Percentiles rank a stretch among this genome's conserved stretches.
Conservation (phyloP, 2,329 filamentous ascomycete species). For the Hymenotorrendiella dingleyae region DNA sequence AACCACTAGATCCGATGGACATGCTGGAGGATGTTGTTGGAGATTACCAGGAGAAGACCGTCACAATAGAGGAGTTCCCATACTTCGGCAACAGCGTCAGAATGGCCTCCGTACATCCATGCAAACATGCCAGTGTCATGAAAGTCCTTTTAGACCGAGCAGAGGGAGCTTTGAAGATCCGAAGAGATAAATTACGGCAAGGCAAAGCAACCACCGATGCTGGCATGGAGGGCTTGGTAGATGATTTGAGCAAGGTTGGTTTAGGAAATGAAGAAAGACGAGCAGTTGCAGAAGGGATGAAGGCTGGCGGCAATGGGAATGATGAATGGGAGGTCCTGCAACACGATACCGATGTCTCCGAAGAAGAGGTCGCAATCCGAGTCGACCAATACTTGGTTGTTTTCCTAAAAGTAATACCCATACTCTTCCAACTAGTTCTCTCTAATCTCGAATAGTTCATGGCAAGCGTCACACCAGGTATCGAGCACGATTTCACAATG, state of each 20-base stretch:
- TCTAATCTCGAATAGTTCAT: slow-evolving; percentile 55
- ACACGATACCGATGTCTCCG: slow-evolving; percentile 52
- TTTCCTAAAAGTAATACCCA: slow-evolving; percentile 62
- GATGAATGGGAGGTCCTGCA: slow-evolving; percentile 64
- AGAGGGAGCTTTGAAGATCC: slow-evolving; percentile 84
- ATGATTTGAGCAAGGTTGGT: slow-evolving; percentile 62
- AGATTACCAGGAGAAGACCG: slow-evolving; percentile 97
- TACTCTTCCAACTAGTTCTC: background rate
- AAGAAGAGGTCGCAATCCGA: slow-evolving; percentile 74
- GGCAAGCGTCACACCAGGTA: slow-evolving; percentile 87
- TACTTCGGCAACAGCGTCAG: slow-evolving; percentile 89
- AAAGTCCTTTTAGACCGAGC: slow-evolving; percentile 93
- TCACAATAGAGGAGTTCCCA: slow-evolving; percentile 94
- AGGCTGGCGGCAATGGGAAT: slow-evolving; percentile 43
- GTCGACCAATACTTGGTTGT: slow-evolving; percentile 88
- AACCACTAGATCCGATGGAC: slow-evolving; percentile 71
- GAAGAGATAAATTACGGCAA: slow-evolving; percentile 71
- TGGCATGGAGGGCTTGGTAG: slow-evolving; percentile 81
- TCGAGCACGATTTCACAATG: slow-evolving; percentile 98
- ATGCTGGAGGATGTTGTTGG: slow-evolving; percentile 98
- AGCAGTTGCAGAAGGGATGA: slow-evolving; percentile 34
- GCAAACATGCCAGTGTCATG: slow-evolving; percentile 97
- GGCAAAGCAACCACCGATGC: slow-evolving; percentile 44
- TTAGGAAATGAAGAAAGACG: slow-evolving; percentile 47
- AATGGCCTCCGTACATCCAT: slow-evolving; percentile 95